Evolutionary conservation across 306 rosid genomes (phyloP), one percentile per base, ranked within the genome.

Genomic region (Trichosanthes truncata): DNA sequence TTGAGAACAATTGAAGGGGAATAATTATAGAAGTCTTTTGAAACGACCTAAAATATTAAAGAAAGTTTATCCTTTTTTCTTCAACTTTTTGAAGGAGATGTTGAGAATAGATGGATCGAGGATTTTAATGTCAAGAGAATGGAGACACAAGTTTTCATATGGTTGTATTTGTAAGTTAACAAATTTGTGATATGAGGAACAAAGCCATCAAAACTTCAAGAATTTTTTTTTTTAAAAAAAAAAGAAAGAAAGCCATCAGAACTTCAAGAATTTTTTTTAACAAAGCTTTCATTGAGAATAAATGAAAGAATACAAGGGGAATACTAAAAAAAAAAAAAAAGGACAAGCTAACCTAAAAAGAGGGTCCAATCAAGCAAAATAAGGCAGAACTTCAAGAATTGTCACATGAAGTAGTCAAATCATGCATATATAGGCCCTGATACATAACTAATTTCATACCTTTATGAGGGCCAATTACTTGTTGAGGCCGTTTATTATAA

Each of bases 401-500:
- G n/a, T 62, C 36, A 53, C 21, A 72, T 8, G 59, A 59, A 51
- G 49, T 9, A 56, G 51, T 55, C 35, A 76, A 36, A 38, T 59
- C 56, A 41, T 36, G 80, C 80, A 56, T 65, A 41, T 31, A 59
- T 21, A 55, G 20, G 26, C 26, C 31, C 17, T 12, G 46, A 65
- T 1, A 11, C 8, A 63, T 4, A 40, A 68, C 63, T 51, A 81
- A 68, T 73, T 23, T 12, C 33, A 6, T 87, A 96, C 99, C 98
- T 90, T 89, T 96, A 84, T 90, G 97, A 79, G 87, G 35, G 67
- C 93, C 93, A 85, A 56, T 76, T 81, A 63, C 51, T 83, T 86
- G 98, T 80, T 91, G 92, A 9, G 94, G 83, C 71, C 94, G 87
- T 78, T 79, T 91, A 80, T 81, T 88, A 79, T 89, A 84, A 83